Conservation (phyloP, 805 yeast genomes). For the Pichia kluyveri region DNA sequence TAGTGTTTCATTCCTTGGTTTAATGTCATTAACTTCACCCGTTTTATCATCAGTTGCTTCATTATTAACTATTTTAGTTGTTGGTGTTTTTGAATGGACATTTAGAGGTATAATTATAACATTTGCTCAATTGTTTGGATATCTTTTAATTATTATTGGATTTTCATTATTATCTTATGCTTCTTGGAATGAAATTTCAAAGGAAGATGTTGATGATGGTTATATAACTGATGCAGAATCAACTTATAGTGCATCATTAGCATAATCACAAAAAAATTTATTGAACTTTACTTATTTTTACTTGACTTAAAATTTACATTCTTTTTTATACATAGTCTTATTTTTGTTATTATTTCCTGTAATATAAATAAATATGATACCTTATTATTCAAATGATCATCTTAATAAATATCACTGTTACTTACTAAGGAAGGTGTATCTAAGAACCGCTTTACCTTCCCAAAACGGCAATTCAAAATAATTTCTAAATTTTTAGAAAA, state of each 20-base stretch:
- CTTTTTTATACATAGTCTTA: no score
- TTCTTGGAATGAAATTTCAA: slow-evolving; percentile 52
- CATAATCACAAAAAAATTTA: background rate
- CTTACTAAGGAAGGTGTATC: no score
- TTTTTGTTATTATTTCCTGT: background rate
- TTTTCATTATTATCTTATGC: slow-evolving; percentile 57
- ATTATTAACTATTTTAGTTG: slow-evolving; percentile 66
- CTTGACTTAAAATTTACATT: no score
- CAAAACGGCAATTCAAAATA: background rate
- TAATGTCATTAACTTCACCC: slow-evolving; percentile 81
- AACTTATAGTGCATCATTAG: slow-evolving; percentile 12
- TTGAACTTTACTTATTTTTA: background rate
- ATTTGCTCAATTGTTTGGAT: slow-evolving; percentile 55
- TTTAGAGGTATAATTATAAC: slow-evolving; percentile 52
- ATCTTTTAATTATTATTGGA: slow-evolving; percentile 58
- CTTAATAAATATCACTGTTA: no score
- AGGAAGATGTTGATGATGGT: slow-evolving; percentile 30
- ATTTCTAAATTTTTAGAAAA: background rate
- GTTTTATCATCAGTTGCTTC: slow-evolving; percentile 59
- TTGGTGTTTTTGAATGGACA: slow-evolving; percentile 68
- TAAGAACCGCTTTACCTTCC: background rate
- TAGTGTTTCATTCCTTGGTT: slow-evolving; percentile 61
- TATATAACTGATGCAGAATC: slow-evolving; percentile 28
- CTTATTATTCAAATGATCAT: no score
- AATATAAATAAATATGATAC: no score